phyloP scores from a whole-genome alignment of 2,329 filamentous ascomycete genomes.

The Alternaria hordeiaustralica region DNA sequence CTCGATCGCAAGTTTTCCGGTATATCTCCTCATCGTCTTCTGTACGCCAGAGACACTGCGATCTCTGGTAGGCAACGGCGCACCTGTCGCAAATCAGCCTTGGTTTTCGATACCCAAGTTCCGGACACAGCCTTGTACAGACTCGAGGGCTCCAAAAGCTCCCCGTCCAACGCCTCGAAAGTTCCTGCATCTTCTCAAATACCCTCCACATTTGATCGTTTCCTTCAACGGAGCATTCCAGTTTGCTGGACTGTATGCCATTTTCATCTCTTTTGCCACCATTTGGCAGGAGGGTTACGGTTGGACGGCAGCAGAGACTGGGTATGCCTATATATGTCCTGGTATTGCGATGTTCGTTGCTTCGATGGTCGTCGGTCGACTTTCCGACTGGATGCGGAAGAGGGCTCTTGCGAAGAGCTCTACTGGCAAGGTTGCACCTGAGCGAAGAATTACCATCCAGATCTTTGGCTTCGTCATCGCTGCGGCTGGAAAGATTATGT shows the following conservation, averaged over 20 bases:
- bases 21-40: conserved; percentile 43
- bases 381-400: conserved; percentile 49
- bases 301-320: conserved; percentile 45
- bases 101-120: conserved; percentile 37
- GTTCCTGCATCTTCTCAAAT: conserved; percentile 34
- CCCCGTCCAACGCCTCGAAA: conserved; percentile 32
- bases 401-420: conserved; percentile 30
- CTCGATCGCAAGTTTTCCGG: conserved; percentile 31
- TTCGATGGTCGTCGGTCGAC: conserved; percentile 48
- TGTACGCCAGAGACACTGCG: conserved; percentile 57
- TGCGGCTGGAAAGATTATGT: conserved; percentile 50
- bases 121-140: conserved; percentile 27
- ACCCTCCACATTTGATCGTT: conserved; percentile 39
- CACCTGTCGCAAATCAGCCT: conserved; percentile 30
- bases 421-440: conserved; percentile 43
- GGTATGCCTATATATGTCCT: conserved; percentile 48
- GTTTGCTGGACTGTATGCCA: conserved; percentile 36
- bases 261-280: conserved; percentile 34
- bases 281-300: conserved; percentile 40
- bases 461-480: conserved; percentile 51
- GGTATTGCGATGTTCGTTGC: conserved; percentile 44
- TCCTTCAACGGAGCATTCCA: conserved; percentile 37
- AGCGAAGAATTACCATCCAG: conserved; percentile 50
- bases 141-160: conserved; percentile 25
- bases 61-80: conserved; percentile 54